Percentiles rank a stretch among this genome's conserved stretches.
Conservation (phyloP, 2,329 filamentous ascomycete species). For the Drechslerella stenobrocha region DNA sequence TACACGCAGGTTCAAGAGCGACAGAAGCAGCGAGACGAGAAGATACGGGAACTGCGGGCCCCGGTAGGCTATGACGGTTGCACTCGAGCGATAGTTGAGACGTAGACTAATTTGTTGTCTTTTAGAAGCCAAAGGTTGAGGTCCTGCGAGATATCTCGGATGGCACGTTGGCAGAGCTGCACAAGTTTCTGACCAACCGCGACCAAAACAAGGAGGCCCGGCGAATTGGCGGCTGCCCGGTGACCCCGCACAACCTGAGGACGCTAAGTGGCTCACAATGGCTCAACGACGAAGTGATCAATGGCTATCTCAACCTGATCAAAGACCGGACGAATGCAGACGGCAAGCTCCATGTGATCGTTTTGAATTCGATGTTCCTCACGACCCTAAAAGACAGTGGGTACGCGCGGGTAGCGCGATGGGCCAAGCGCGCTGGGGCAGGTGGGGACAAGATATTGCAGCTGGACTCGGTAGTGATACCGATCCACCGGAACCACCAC, state of each 20-base stretch:
- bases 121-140: slow-evolving; percentile 29
- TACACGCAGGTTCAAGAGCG: slow-evolving; percentile 29
- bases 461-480: slow-evolving; percentile 50
- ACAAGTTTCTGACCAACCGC: slow-evolving; percentile 10
- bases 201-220: slow-evolving; percentile 15
- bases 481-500: slow-evolving; percentile 50
- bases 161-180: slow-evolving; percentile 19
- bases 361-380: slow-evolving; percentile 49
- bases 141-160: slow-evolving; percentile 24
- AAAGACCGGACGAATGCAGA: slow-evolving; percentile 47
- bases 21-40: slow-evolving; percentile 25
- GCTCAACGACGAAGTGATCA: slow-evolving; percentile 53
- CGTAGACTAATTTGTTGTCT: no score
- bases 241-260: slow-evolving; percentile 46
- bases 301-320: slow-evolving; percentile 51
- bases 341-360: slow-evolving; percentile 35
- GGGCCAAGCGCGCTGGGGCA: slow-evolving; percentile 42
- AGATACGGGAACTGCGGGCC: slow-evolving; percentile 21
- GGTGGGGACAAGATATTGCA: slow-evolving; percentile 47
- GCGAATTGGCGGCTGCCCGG: slow-evolving; percentile 29
- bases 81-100: no score
- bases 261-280: slow-evolving; percentile 39
- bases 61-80: slow-evolving; percentile 18
- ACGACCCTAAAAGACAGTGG: slow-evolving; percentile 28
- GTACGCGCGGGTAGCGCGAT: slow-evolving; percentile 49